Evolutionary conservation across 148 eudicot species (phyloP).

Genomic region (Limonium bicolor): DNA sequence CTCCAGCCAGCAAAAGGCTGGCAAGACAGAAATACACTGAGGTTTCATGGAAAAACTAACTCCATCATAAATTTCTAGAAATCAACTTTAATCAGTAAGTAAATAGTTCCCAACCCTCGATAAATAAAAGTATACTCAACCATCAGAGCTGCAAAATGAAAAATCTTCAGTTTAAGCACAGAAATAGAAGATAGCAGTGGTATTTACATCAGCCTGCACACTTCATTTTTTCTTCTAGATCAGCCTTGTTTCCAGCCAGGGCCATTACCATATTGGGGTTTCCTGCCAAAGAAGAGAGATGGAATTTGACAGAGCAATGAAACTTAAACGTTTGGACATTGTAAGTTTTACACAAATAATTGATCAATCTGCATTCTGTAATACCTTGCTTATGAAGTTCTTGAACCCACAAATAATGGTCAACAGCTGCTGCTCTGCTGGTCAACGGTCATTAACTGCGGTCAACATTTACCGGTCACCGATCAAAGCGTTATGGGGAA

Average conservation of each 20-base stretch:
- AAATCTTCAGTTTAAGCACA: too few relatives aligned
- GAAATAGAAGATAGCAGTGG: neutral
- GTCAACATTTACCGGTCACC: too few relatives aligned
- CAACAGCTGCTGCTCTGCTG: too few relatives aligned
- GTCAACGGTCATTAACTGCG: conserved; percentile 86
- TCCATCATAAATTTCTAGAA: too few relatives aligned
- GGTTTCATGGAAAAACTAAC: too few relatives aligned
- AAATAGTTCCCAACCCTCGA: too few relatives aligned
- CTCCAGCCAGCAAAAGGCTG: too few relatives aligned
- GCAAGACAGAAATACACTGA: too few relatives aligned
- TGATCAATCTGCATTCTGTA: neutral
- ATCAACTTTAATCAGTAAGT: too few relatives aligned
- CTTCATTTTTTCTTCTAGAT: conserved; percentile 66
- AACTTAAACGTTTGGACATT: neutral
- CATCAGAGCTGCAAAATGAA: too few relatives aligned
- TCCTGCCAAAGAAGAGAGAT: conserved; percentile 31
- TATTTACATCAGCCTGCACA: conserved; percentile 65
- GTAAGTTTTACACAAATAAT: neutral
- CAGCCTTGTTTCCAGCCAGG: conserved; percentile 86
- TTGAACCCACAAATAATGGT: conserved; percentile 95
- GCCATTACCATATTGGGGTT: conserved; percentile 95
- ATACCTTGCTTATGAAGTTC: conserved; percentile 93
- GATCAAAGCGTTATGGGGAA: too few relatives aligned
- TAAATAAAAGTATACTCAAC: too few relatives aligned
- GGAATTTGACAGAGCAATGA: conserved; percentile 5